Conservation (phyloP, 2,329 filamentous ascomycete genomes). For the Dendrostoma leiphaemia region DNA sequence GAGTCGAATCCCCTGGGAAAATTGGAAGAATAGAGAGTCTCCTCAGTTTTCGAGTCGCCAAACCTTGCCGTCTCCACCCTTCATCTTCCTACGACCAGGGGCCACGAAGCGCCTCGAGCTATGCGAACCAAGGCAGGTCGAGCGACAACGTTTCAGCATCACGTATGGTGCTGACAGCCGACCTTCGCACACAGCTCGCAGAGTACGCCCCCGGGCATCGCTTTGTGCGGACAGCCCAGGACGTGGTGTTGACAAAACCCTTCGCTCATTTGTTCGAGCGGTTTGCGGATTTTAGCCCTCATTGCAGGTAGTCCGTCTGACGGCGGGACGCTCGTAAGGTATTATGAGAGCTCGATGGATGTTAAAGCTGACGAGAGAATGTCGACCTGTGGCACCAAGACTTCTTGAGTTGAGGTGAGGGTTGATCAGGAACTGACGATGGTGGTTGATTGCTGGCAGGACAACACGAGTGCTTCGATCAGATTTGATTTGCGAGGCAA, state of each 20-base stretch:
- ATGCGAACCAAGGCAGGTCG: too few species aligned
- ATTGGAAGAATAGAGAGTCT: too few species aligned
- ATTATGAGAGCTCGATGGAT: neutral
- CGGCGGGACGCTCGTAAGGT: neutral
- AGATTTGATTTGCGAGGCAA: neutral
- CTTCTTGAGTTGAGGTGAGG: neutral
- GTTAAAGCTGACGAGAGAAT: neutral
- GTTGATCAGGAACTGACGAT: neutral
- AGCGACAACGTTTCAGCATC: neutral
- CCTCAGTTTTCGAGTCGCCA: too few species aligned
- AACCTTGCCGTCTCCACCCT: neutral
- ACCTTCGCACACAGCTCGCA: constrained; percentile 12
- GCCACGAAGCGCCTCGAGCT: too few species aligned
- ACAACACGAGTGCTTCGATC: too few species aligned
- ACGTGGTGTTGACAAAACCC: constrained; percentile 16
- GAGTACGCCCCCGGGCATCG: constrained; percentile 8
- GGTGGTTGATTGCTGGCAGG: neutral
- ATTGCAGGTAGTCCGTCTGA: neutral
- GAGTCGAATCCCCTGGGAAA: too few species aligned
- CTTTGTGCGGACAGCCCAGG: constrained; percentile 14
- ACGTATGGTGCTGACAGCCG: constrained; percentile 1
- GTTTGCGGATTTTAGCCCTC: neutral
- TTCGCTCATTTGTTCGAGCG: constrained; percentile 15
- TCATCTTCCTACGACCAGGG: neutral
- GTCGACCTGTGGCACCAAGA: neutral